Evolutionary conservation across 192 early-diverging fungal genomes (phyloP).

Genomic region (Rhizoclosmatium sp.): DNA sequence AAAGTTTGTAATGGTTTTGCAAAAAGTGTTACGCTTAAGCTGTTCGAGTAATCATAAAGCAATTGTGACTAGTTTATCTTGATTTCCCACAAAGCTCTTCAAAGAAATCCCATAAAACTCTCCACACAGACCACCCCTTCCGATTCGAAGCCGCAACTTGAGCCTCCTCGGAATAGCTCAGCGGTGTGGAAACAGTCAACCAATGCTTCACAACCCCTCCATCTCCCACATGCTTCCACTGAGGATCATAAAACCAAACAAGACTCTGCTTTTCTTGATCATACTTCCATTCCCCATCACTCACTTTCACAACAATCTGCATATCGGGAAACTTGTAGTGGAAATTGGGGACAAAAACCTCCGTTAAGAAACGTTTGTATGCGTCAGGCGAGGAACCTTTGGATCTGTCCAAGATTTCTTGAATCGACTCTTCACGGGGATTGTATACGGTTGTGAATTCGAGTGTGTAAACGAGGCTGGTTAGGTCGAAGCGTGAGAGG

Average conservation of each 20-base stretch:
- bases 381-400: background rate
- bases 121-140: background rate
- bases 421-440: background rate
- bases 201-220: constrained; percentile 15
- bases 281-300: constrained; percentile 78
- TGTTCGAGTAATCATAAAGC: too few species aligned
- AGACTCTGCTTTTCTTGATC: constrained; percentile 72
- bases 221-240: background rate
- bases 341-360: constrained; percentile 78
- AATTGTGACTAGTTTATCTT: background rate
- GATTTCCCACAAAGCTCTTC: background rate
- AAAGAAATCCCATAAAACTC: background rate
- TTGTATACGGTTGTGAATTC: constrained; percentile 56
- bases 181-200: constrained; percentile 39
- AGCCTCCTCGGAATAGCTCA: constrained; percentile 17
- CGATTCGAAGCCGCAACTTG: constrained; percentile 20
- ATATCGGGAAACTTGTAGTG: constrained; percentile 59
- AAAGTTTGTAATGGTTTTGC: too few species aligned
- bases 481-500: constrained; percentile 65
- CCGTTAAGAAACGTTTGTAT: constrained; percentile 52
- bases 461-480: constrained; percentile 67
- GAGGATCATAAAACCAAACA: constrained; percentile 60
- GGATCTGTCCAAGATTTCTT: background rate
- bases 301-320: constrained; percentile 63
- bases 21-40: too few species aligned